A percentile compares a stretch with the other conserved stretches of the same genome.
These are phyloP conservation scores for Tanacetum coccineum DNA, from an alignment of 129 eudicot genomes.

Conservation along the genomic window DNA sequence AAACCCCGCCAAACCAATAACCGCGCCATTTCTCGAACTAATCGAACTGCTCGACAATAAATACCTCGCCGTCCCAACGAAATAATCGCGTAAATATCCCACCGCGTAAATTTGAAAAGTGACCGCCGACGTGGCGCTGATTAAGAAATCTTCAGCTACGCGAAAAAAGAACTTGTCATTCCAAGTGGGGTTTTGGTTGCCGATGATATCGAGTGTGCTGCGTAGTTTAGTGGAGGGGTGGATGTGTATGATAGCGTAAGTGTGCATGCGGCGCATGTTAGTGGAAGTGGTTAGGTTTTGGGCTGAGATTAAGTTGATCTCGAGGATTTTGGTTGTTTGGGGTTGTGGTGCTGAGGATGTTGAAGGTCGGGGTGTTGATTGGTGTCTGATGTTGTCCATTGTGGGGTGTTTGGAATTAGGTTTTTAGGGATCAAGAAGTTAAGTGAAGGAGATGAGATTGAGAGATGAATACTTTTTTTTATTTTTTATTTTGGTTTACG, in stretches of 20 bases:
- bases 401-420: too few species aligned
- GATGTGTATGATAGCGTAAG: constrained; percentile 74
- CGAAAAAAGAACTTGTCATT: constrained; percentile 90
- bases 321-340: constrained; percentile 47
- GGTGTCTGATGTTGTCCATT: too few species aligned
- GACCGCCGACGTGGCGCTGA: constrained; percentile 70
- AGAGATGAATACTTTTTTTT: too few species aligned
- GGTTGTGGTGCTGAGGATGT: too few species aligned
- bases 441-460: too few species aligned
- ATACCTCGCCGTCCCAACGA: constrained; percentile 63
- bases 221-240: constrained; percentile 64
- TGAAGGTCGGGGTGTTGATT: neutral
- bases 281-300: too few species aligned
- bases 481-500: too few species aligned
- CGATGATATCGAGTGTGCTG: constrained; percentile 56
- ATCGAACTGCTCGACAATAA: constrained; percentile 54
- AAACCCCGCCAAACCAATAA: constrained; percentile 50
- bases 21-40: constrained; percentile 25
- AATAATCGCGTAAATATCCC: constrained; percentile 58
- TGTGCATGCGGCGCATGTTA: too few species aligned
- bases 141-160: constrained; percentile 52
- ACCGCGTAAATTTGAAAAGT: constrained; percentile 69
- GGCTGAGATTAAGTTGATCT: constrained; percentile 87
- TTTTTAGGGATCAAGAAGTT: too few species aligned
- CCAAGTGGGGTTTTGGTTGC: constrained; percentile 89